Evolutionary conservation across 805 yeast species (phyloP).

Genomic region (Ogataea wickerhamii): DNA sequence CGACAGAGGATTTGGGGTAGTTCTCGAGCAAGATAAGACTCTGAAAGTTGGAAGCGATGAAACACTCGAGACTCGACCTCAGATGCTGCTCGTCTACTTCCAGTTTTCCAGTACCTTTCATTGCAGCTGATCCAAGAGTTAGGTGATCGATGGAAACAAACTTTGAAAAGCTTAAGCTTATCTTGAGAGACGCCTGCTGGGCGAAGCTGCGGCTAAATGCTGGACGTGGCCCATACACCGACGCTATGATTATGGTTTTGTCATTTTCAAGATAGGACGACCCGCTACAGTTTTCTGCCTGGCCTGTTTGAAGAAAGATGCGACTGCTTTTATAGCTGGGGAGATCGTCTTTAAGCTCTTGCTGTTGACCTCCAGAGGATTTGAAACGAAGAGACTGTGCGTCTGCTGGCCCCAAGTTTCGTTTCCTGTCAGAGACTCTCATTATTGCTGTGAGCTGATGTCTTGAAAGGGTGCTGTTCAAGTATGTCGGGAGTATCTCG

Average conservation of each 20-base stretch:
- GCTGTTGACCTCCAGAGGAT: slow-evolving; percentile 13
- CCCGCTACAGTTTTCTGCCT: slow-evolving; percentile 72
- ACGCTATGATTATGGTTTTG: slow-evolving; percentile 56
- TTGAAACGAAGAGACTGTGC: slow-evolving; percentile 50
- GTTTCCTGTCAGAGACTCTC: slow-evolving; percentile 66
- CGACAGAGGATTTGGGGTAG: slow-evolving; percentile 90
- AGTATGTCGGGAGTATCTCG: too few species aligned
- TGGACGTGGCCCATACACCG: slow-evolving; percentile 89
- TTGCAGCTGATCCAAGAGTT: slow-evolving; percentile 37
- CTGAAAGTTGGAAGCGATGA: slow-evolving; percentile 34
- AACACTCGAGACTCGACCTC: slow-evolving; percentile 35
- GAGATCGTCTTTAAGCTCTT: neutral
- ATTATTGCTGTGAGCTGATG: too few species aligned
- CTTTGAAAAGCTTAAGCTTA: slow-evolving; percentile 43
- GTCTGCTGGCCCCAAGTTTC: slow-evolving; percentile 78
- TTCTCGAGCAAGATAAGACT: slow-evolving; percentile 52
- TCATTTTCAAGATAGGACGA: slow-evolving; percentile 75
- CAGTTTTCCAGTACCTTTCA: slow-evolving; percentile 36
- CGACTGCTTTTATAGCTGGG: slow-evolving; percentile 3
- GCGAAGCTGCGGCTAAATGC: slow-evolving; percentile 32
- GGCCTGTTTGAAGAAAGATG: slow-evolving; percentile 60
- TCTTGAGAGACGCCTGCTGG: slow-evolving; percentile 31
- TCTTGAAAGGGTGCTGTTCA: too few species aligned
- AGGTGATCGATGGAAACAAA: slow-evolving; percentile 28
- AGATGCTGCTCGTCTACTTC: slow-evolving; percentile 15